Conservation (phyloP, 1,284 basidiomycete genomes). For the Fereydounia khargensis region DNA sequence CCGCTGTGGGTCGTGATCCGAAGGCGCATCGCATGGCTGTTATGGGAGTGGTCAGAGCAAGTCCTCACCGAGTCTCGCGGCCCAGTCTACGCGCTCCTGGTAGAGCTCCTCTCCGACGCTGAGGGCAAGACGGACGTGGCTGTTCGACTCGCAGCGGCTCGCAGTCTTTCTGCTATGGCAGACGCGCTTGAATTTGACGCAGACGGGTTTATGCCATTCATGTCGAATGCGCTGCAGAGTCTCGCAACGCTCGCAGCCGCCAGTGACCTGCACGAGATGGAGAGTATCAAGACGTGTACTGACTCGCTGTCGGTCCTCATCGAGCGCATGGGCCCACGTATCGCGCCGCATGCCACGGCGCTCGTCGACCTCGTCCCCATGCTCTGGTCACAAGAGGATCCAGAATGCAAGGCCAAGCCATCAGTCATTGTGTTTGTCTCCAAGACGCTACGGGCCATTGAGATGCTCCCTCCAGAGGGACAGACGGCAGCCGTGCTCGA, state of each 20-base stretch:
- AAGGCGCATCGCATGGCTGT: conserved; percentile 42
- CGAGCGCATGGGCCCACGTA: conserved; percentile 48
- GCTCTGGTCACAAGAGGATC: conserved; percentile 50
- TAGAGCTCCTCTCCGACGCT: conserved; percentile 35
- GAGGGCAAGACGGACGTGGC: conserved; percentile 44
- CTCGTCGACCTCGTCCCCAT: conserved; percentile 44
- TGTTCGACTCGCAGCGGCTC: conserved; percentile 48
- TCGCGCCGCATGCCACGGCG: conserved; percentile 38
- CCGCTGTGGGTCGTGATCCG: conserved; percentile 47
- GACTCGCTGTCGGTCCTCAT: conserved; percentile 48
- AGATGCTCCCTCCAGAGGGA: conserved; percentile 25
- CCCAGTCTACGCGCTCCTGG: conserved; percentile 42
- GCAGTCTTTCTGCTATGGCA: conserved; percentile 42
- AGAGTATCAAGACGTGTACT: conserved; percentile 50
- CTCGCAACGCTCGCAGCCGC: conserved; percentile 39
- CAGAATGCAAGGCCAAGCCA: conserved; percentile 44
- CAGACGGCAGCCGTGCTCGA: conserved; percentile 24
- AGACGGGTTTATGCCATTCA: conserved; percentile 43
- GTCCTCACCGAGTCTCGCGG: conserved; percentile 25
- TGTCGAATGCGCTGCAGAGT: conserved; percentile 38
- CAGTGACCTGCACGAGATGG: conserved; percentile 45
- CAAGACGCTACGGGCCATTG: conserved; percentile 46
- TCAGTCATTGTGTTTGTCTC: conserved; percentile 50
- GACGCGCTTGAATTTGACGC: conserved; percentile 54
- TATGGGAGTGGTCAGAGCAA: conserved; percentile 54